Conservation (phyloP, 2,329 filamentous ascomycete genomes). For the Aureobasidium sp. region DNA sequence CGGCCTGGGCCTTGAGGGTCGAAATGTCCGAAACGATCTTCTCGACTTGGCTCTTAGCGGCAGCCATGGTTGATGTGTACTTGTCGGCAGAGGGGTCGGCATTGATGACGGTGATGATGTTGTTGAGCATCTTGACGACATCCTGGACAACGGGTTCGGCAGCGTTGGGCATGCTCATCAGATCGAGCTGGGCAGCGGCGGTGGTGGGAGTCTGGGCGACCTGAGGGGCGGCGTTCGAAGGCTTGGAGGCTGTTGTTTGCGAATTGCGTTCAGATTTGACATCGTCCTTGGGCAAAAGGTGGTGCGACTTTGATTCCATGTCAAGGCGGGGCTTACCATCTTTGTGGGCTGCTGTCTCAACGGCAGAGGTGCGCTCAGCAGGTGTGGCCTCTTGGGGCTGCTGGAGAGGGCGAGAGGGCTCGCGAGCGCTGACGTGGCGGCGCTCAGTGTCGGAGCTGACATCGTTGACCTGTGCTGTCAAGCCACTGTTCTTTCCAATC, state of each 20-base stretch:
- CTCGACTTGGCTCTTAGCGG: slow-evolving; percentile 75
- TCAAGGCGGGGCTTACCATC: slow-evolving; percentile 13
- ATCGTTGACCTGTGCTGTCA: slow-evolving; percentile 56
- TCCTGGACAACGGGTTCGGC: slow-evolving; percentile 86
- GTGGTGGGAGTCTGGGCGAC: slow-evolving; percentile 36
- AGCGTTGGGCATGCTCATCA: slow-evolving; percentile 64
- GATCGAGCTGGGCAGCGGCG: slow-evolving; percentile 60
- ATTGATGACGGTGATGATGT: slow-evolving; percentile 89
- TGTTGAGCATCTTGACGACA: slow-evolving; percentile 89
- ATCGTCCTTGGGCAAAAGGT: slow-evolving; percentile 16
- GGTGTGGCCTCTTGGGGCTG: slow-evolving; percentile 15
- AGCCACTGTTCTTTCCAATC: slow-evolving; percentile 76
- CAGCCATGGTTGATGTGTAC: slow-evolving; percentile 68
- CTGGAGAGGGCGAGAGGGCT: slow-evolving; percentile 36
- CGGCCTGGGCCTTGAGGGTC: slow-evolving; percentile 58
- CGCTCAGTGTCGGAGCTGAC: slow-evolving; percentile 52
- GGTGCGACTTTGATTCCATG: slow-evolving; percentile 22
- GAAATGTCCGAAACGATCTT: slow-evolving; percentile 73
- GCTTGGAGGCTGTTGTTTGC: slow-evolving; percentile 16
- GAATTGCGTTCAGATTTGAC: slow-evolving; percentile 20
- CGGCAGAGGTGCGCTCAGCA: slow-evolving; percentile 21
- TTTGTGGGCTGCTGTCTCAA: slow-evolving; percentile 15
- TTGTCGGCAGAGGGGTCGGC: slow-evolving; percentile 69
- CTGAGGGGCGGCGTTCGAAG: slow-evolving; percentile 44
- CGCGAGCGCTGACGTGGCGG: slow-evolving; percentile 54